Evolutionary conservation across 352 stramenopile genomes (phyloP), one percentile per base, ranked within the genome.

Genomic region (Aphanomyces invadans): DNA sequence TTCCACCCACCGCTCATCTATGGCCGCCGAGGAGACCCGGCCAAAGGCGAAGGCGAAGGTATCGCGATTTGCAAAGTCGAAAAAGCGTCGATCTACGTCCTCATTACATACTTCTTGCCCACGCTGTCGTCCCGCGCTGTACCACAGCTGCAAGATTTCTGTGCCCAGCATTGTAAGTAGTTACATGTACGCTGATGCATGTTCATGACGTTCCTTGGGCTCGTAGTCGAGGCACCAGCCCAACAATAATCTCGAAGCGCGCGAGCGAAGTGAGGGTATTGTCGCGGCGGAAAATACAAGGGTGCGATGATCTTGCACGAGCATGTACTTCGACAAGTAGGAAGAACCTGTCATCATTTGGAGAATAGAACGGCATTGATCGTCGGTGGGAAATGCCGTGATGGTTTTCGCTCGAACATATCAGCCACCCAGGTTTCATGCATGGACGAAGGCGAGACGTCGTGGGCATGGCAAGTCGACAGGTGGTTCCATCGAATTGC

Each of bases 31-130:
- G 83, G 83, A 19, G 79, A 92, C 31, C 78, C 83, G 3, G 70
- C 76, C 17, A 60, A 74, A 12, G 81, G 88, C 31, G 81, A 92
- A 28, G 75, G 80, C 59, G 81, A 92, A 44, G 83, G 83, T 39
- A 81, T 92, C 48, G 79, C 79, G 10, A 73, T 89, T 39, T 90
- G 81, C 48, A 79, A 78, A 32, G 77, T 88, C 12, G 70, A 74
- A 17, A 78, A 83, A 66, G 77, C 81, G 54, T 62, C 70, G 9
- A 71, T 92, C 46, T 90, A 75, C 69, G 86, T 74, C 61, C 78
- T 92, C 65, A 89, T 90, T 67, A 92, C 83, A 32, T 92, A 92
- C 73, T 73, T 79, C 44, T 89, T 89, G 64, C 83, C 83, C 66
- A 92, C 81, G 54, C 70, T 90, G 39, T 92, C 83, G 38, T 80